These are phyloP conservation scores for Tolypocladium inflatum DNA, from an alignment of 2,329 filamentous ascomycete species.

Conservation along the genomic window DNA sequence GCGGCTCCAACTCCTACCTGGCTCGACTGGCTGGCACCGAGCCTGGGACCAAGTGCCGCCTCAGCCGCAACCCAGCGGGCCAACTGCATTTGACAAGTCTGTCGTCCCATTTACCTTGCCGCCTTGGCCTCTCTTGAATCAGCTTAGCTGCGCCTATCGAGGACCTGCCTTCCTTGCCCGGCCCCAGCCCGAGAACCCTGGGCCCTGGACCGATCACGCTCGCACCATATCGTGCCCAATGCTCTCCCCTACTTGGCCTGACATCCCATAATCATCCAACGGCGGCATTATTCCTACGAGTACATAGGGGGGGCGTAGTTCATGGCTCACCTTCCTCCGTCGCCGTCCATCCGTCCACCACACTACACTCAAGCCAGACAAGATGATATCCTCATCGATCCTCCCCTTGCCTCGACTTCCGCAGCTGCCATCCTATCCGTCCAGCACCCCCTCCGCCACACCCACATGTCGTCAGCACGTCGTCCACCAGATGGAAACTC, in stretches of 20 bases:
- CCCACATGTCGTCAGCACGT: neutral
- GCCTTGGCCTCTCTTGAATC: neutral
- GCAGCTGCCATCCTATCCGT: neutral
- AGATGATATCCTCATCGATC: neutral
- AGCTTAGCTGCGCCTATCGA: neutral
- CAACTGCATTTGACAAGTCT: neutral
- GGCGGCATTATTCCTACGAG: neutral
- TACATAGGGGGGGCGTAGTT: neutral
- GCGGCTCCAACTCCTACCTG: neutral
- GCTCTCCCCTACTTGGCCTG: neutral
- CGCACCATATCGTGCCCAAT: neutral
- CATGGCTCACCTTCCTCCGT: neutral
- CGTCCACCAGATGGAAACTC: neutral
- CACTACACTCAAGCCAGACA: neutral
- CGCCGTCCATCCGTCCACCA: neutral
- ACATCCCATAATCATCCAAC: neutral
- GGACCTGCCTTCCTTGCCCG: neutral
- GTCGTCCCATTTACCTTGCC: neutral
- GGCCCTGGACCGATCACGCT: neutral
- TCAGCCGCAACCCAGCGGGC: neutral
- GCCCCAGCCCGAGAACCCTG: neutral
- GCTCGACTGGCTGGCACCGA: neutral
- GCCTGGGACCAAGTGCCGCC: neutral
- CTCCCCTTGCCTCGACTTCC: neutral
- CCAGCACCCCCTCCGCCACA: neutral